Evolutionary conservation across 202 grass and related monocot species (phyloP), one percentile per base, ranked within the genome.

Genomic region (Zizania palustris): DNA sequence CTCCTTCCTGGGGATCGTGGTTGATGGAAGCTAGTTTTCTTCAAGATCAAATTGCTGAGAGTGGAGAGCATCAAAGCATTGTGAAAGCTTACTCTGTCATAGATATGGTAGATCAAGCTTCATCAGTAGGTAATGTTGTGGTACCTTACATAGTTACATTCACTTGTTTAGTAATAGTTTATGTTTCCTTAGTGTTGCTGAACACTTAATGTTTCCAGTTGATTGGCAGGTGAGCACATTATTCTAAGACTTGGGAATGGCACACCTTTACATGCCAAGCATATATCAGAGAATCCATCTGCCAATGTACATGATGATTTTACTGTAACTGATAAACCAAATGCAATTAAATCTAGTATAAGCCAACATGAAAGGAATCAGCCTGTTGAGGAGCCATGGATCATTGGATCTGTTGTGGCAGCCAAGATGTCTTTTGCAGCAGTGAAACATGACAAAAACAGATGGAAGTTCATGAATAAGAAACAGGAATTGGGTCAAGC

Each of bases 181-280:
- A 28, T 60, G 33, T 41, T 45, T 49, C 64, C 80, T 75, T 87
- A 63, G 64, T 74, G 45, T 83, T 84, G 72, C 93, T 93, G 88
- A 90, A 90, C 85, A 90, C 90, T 90, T 92, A 93, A 90, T 93
- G 63, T 90, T 85, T 92, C 87, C 85, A 89, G 92, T 93, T 81
- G 75, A 92, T 88, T 97, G 85, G 77, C 91, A 97, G 94, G 94
- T 80, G 91, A 88, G 45, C 56, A 88, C 80, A 82, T 86, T 72
- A 88, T 92, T 75, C 60, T 88, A 61, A 79, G 73, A 82, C 80
- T 61, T 77, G 68, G 84, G 60, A 97, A 97, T 60, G 91, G 85
- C 55, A 71, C 71, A 71, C 76, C 86, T 46, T 83, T 83, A 65
- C 74, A 71, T 72, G 66, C 35, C 46, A 81, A 93, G 64, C 54